Conservation (phyloP, 257 asterid species). For the Petunia secreta region DNA sequence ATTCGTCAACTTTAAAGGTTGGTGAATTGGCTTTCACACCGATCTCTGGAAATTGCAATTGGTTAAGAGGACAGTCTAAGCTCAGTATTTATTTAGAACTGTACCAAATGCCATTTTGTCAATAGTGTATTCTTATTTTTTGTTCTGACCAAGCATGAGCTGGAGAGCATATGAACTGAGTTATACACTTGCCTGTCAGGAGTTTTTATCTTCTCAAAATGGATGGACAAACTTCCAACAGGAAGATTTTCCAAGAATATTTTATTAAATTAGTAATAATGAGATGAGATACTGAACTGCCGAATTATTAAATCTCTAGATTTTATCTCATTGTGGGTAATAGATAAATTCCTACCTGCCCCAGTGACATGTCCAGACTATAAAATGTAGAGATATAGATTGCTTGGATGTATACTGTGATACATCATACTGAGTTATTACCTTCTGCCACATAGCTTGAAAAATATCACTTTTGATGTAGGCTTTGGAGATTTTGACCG, state of each 20-base stretch:
- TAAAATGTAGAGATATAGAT: neutral
- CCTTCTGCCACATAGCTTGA: constrained; percentile 11
- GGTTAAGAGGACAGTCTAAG: neutral
- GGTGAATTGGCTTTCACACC: constrained; percentile 17
- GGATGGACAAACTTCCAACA: neutral
- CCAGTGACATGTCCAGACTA: neutral
- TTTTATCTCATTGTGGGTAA: neutral
- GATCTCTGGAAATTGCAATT: neutral
- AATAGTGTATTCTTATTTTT: constrained; percentile 2
- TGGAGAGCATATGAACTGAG: neutral
- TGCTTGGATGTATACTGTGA: neutral
- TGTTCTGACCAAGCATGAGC: constrained; percentile 3
- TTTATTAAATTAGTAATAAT: neutral
- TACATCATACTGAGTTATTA: neutral
- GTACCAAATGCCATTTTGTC: neutral
- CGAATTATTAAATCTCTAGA: neutral
- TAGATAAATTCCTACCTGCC: neutral
- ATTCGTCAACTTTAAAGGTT: constrained; percentile 83
- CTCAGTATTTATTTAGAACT: neutral
- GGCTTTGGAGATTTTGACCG: constrained; percentile 86
- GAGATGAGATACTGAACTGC: neutral
- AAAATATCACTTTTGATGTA: constrained; percentile 38
- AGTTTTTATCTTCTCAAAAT: neutral
- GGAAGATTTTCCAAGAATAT: constrained; percentile 17
- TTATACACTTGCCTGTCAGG: neutral